Conservation (phyloP, 768 basidiomycete species). For the Panaeolus papilionaceus region DNA sequence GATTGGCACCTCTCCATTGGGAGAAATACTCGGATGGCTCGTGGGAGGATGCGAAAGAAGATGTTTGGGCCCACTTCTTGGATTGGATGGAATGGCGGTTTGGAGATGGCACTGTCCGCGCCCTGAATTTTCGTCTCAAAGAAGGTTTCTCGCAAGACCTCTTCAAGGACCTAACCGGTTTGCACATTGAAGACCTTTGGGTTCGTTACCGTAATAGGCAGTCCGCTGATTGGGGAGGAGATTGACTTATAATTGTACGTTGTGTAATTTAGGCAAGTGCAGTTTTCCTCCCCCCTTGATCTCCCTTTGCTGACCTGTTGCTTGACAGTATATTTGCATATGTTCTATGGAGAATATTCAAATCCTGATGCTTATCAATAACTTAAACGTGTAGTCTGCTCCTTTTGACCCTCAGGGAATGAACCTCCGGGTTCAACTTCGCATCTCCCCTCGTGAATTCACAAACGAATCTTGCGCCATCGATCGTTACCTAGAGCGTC, state of each 20-base stretch:
- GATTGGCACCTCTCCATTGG: conserved; percentile 1
- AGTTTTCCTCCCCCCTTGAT: not conserved
- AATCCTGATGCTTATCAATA: not conserved
- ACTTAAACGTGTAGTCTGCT: not conserved
- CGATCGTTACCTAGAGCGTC: not conserved
- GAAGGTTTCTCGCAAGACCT: conserved; percentile 6
- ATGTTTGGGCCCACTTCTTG: conserved; percentile 20
- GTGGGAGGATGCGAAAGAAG: conserved; percentile 20
- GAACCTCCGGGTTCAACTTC: not conserved
- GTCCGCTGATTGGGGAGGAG: conserved; percentile 8
- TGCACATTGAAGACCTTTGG: conserved; percentile 26
- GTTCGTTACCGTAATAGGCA: conserved; percentile 14
- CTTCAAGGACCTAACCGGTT: conserved; percentile 10
- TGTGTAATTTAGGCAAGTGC: conserved; percentile 1
- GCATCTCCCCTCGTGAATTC: not conserved
- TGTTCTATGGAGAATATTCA: not conserved
- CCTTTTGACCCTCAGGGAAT: not conserved
- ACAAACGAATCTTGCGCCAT: not conserved
- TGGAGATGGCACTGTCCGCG: conserved; percentile 19
- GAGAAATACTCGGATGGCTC: not conserved
- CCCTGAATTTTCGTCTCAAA: conserved; percentile 15
- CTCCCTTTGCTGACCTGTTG: not conserved
- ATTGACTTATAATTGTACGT: not conserved
- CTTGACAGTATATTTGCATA: not conserved
- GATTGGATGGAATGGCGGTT: conserved; percentile 22